phyloP scores from a whole-genome alignment of 2,329 filamentous ascomycete genomes.

The Venturia oleaginea region DNA sequence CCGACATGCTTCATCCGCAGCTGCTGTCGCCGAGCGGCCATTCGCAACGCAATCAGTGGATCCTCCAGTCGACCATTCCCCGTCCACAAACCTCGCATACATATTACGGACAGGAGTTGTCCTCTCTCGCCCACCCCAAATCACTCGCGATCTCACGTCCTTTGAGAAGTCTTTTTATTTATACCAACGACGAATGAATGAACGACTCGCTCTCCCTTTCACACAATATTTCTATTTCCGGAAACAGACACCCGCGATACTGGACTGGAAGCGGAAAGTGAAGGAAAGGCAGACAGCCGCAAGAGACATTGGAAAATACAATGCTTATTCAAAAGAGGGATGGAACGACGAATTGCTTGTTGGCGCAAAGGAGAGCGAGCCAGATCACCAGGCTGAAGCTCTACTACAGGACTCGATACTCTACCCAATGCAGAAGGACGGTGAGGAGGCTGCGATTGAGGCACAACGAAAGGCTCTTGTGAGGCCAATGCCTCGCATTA shows the following conservation, averaged over 20 bases:
- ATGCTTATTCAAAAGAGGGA: conserved; percentile 59
- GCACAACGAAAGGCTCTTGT: conserved; percentile 36
- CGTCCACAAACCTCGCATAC: conserved; percentile 35
- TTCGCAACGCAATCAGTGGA: conserved; percentile 3
- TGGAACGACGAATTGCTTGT: conserved; percentile 91
- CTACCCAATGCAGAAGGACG: conserved; percentile 25
- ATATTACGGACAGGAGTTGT: conserved; percentile 57
- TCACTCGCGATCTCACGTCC: conserved; percentile 73
- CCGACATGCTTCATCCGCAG: conserved; percentile 28
- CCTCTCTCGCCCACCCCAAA: conserved; percentile 76
- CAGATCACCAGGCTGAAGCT: conserved; percentile 56
- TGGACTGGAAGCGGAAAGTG: conserved; percentile 86
- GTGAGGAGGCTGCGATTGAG: conserved; percentile 40
- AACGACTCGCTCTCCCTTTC: conserved; percentile 81
- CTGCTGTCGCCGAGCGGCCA: conserved; percentile 25
- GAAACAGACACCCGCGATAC: conserved; percentile 69
- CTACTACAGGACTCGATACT: conserved; percentile 68
- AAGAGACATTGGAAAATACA: conserved; percentile 78
- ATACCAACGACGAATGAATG: conserved; percentile 94
- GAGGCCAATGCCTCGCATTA: conserved; percentile 58
- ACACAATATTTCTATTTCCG: conserved; percentile 92
- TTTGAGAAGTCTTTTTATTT: conserved; percentile 94
- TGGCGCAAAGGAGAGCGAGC: conserved; percentile 57
- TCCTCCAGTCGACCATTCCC: conserved; percentile 20
- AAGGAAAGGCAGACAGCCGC: conserved; percentile 67